Evolutionary conservation across 2,329 filamentous ascomycete species (phyloP).

Genomic region (Coleophoma crateriformis): DNA sequence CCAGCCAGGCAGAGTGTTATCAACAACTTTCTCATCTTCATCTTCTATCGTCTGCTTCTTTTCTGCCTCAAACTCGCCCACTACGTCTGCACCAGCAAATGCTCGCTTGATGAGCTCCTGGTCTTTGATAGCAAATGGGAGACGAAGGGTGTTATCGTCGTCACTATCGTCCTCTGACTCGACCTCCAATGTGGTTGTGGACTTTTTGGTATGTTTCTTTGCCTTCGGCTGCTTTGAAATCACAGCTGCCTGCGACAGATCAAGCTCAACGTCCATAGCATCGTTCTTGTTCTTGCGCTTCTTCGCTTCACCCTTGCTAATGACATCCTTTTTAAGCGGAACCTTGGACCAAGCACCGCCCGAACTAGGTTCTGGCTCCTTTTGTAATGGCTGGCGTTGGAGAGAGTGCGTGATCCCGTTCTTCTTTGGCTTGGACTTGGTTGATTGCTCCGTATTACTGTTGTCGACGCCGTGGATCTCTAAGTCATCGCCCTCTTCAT

Average conservation of each 20-base stretch:
- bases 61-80: constrained; percentile 73
- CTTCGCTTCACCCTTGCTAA: constrained; percentile 22
- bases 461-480: constrained; percentile 12
- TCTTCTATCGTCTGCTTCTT: constrained; percentile 67
- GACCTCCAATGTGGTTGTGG: constrained; percentile 11
- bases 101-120: constrained; percentile 71
- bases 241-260: constrained; percentile 24
- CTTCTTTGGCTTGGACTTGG: constrained; percentile 1
- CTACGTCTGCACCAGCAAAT: constrained; percentile 84
- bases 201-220: constrained; percentile 19
- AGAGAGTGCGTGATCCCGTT: constrained; percentile 5
- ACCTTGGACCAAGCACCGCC: constrained; percentile 29
- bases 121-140: constrained; percentile 54
- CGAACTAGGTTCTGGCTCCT: constrained; percentile 6
- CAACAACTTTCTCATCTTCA: constrained; percentile 77
- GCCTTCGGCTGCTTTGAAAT: constrained; percentile 21
- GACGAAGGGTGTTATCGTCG: constrained; percentile 43
- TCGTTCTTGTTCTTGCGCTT: constrained; percentile 24
- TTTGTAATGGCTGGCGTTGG: constrained; percentile 1
- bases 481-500: constrained; percentile 26
- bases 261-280: constrained; percentile 23
- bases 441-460: background rate
- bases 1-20: constrained; percentile 90
- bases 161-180: constrained; percentile 28
- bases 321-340: constrained; percentile 10